Evolutionary conservation across 805 yeast species (phyloP).

Genomic region (Metschnikowia picachoensis): DNA sequence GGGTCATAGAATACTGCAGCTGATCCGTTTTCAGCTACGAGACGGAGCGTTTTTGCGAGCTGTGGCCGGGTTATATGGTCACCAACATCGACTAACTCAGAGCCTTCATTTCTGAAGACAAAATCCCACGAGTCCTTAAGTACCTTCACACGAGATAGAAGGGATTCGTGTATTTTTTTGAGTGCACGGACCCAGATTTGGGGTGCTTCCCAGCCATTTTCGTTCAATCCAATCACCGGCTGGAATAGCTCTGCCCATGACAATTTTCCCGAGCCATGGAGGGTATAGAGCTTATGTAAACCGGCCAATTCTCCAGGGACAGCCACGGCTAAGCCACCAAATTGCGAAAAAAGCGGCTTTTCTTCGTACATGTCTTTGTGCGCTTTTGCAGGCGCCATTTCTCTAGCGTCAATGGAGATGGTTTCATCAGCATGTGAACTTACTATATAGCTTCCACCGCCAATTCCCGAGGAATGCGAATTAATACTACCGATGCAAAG

Average conservation of each 20-base stretch:
- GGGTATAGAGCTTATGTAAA: constrained; percentile 52
- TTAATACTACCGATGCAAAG: constrained; percentile 83
- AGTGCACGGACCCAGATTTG: constrained; percentile 33
- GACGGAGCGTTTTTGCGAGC: constrained; percentile 62
- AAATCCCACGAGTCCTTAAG: constrained; percentile 52
- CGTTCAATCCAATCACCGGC: constrained; percentile 69
- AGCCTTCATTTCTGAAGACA: constrained; percentile 33
- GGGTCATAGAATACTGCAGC: constrained; percentile 81
- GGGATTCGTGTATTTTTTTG: constrained; percentile 21
- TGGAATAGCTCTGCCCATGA: constrained; percentile 68
- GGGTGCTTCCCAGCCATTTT: constrained; percentile 44
- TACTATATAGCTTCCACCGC: constrained; percentile 83
- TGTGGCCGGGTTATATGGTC: constrained; percentile 57
- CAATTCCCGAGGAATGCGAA: constrained; percentile 83
- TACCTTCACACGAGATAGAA: constrained; percentile 26
- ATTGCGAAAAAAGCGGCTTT: constrained; percentile 47
- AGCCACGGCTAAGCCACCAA: constrained; percentile 87
- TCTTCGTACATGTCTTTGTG: constrained; percentile 60
- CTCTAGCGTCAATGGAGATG: constrained; percentile 78
- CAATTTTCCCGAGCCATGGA: constrained; percentile 68
- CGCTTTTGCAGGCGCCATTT: constrained; percentile 71
- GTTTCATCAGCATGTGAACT: constrained; percentile 37
- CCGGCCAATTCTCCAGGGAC: constrained; percentile 93
- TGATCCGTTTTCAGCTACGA: constrained; percentile 74
- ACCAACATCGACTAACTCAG: constrained; percentile 43